These are phyloP conservation scores for Scleromitrula shiraiana DNA, from an alignment of 2,329 filamentous ascomycete genomes.

Conservation along the genomic window DNA sequence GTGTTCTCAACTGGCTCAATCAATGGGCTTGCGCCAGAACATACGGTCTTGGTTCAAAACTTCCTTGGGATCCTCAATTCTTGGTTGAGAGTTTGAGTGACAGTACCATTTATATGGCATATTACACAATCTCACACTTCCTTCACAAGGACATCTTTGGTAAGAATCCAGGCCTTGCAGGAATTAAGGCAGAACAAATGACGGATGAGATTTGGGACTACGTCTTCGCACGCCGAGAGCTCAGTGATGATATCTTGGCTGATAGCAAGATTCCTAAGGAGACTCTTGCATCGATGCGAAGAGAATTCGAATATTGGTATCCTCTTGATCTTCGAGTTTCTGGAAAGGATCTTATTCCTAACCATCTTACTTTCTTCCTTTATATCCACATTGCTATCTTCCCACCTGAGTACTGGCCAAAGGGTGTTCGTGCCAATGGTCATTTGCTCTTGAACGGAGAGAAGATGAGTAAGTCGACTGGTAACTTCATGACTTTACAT, in stretches of 20 bases:
- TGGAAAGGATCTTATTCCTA: constrained; percentile 88
- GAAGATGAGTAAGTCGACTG: constrained; percentile 97
- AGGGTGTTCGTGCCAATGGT: constrained; percentile 78
- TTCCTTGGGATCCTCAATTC: constrained; percentile 88
- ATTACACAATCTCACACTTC: constrained; percentile 59
- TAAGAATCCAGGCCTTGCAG: constrained; percentile 55
- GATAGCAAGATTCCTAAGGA: constrained; percentile 66
- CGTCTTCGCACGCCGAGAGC: constrained; percentile 70
- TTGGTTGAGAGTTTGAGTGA: constrained; percentile 89
- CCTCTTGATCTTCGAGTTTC: constrained; percentile 81
- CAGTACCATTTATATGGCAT: constrained; percentile 85
- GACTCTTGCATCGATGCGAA: constrained; percentile 69
- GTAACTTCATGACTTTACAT: constrained; percentile 89
- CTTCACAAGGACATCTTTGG: constrained; percentile 86
- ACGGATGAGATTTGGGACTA: constrained; percentile 96
- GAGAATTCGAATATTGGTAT: constrained; percentile 97
- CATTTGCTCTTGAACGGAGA: constrained; percentile 92
- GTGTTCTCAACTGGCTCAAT: constrained; percentile 84
- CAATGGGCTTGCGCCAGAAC: constrained; percentile 92
- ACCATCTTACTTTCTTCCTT: constrained; percentile 92
- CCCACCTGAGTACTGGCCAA: constrained; percentile 80
- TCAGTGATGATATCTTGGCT: constrained; percentile 55
- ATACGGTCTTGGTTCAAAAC: constrained; percentile 85
- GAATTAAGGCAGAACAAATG: constrained; percentile 78
- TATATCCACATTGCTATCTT: constrained; percentile 92